A percentile compares a stretch with the other conserved stretches of the same genome.
phyloP scores from a whole-genome alignment of 495 filamentous ascomycete genomes.

The Staphylotrichum tortipilum region DNA sequence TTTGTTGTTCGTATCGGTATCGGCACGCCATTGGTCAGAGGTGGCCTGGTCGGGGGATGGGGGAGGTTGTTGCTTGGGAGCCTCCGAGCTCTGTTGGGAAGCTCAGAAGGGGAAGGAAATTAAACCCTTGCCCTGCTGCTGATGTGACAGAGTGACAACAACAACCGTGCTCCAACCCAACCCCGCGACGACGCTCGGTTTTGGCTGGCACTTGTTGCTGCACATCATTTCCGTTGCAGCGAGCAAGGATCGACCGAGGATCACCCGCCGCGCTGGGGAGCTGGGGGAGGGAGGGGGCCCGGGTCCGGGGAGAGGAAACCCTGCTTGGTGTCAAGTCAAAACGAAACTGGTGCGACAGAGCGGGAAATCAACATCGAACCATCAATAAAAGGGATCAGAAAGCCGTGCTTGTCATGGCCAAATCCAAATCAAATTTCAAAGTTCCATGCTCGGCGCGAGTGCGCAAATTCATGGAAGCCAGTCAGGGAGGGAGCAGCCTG shows the following conservation, averaged over 20 bases:
- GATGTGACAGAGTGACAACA: no score
- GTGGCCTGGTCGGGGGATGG: no score
- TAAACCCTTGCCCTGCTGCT: background rate
- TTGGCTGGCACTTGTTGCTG: conserved; percentile 13
- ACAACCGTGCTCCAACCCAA: background rate
- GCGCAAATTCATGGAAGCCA: background rate
- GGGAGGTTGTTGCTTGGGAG: no score
- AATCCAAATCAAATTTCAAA: background rate
- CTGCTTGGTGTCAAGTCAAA: no score
- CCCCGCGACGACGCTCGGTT: background rate
- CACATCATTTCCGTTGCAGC: conserved; percentile 19
- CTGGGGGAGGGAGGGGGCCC: background rate
- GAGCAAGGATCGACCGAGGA: conserved; percentile 7
- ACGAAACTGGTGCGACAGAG: background rate
- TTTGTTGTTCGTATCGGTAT: background rate
- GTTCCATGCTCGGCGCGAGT: no score
- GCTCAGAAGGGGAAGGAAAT: background rate
- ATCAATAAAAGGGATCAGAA: background rate
- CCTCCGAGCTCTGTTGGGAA: no score
- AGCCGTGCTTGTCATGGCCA: no score
- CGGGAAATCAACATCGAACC: background rate
- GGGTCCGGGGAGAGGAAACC: background rate
- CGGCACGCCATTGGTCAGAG: background rate
- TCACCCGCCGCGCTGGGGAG: no score
- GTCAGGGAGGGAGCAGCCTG: no score